phyloP scores from a whole-genome alignment of 2,329 filamentous ascomycete species.

The Penicillium hordei region DNA sequence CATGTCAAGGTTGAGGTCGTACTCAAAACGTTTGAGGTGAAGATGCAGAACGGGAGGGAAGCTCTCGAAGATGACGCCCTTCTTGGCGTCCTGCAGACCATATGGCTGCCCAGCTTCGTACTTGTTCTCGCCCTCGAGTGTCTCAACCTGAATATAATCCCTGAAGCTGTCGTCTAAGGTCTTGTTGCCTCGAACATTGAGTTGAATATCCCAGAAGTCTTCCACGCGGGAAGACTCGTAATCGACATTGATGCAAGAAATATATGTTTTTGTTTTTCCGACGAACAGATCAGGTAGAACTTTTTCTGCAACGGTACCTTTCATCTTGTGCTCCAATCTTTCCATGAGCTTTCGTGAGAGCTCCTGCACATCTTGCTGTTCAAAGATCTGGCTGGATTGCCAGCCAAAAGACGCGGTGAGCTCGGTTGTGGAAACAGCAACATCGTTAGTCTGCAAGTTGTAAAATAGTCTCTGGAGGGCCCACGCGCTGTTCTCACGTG shows the following conservation, averaged over 20 bases:
- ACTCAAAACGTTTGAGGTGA: slow-evolving; percentile 96
- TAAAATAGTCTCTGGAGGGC: slow-evolving; percentile 93
- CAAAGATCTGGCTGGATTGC: slow-evolving; percentile 97
- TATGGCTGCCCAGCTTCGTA: slow-evolving; percentile 89
- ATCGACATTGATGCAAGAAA: slow-evolving; percentile 96
- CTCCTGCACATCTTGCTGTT: slow-evolving; percentile 98
- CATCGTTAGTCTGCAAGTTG: slow-evolving; percentile 80
- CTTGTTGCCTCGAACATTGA: slow-evolving; percentile 93
- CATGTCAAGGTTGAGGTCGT: slow-evolving; percentile 90
- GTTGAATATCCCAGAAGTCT: slow-evolving; percentile 98
- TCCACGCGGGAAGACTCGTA: slow-evolving; percentile 95
- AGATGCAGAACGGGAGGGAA: slow-evolving; percentile 94
- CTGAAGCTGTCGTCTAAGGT: slow-evolving; percentile 91
- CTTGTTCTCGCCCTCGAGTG: slow-evolving; percentile 96
- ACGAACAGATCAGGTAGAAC: slow-evolving; percentile 88
- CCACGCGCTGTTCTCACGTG: slow-evolving; percentile 84
- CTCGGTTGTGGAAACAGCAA: slow-evolving; percentile 85
- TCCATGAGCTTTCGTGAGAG: slow-evolving; percentile 96
- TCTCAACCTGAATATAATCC: slow-evolving; percentile 95
- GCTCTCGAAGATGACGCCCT: slow-evolving; percentile 94
- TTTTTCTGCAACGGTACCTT: slow-evolving; percentile 87
- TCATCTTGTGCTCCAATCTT: slow-evolving; percentile 96
- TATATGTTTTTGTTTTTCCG: slow-evolving; percentile 98
- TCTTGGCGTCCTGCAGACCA: slow-evolving; percentile 93
- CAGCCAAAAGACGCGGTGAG: slow-evolving; percentile 96